Evolutionary conservation across 345 rosid genomes (phyloP), one percentile per base, ranked within the genome.

Genomic region (Acer negundo): DNA sequence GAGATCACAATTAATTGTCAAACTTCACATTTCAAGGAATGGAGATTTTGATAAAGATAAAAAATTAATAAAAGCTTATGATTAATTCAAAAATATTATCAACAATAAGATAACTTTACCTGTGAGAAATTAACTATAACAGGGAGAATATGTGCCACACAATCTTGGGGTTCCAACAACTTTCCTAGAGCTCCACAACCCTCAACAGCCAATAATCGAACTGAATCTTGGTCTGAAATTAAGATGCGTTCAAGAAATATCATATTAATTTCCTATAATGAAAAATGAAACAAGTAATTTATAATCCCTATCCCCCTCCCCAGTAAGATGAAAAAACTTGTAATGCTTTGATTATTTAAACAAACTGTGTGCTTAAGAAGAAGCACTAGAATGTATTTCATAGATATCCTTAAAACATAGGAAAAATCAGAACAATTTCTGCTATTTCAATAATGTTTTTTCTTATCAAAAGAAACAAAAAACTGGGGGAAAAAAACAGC

Each of bases 81-180:
- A 75, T 10, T 65, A 64, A 64, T 44, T 17, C 49, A 46, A 74
- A 1, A n/a, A 31, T 51, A 22, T 28, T 47, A 31, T 20, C 17
- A 35, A 20, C 23, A 35, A 49, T 51, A 22, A 46, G 6, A 35
- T 65, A 62, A 62, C 16, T 3, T 67, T 88, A 92, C 97, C 94
- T 89, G 93, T 1, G 97, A 92, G 84, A 90, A 92, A 86, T 82
- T 92, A 82, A 90, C 94, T 76, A 92, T 90, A 47, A 90, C 90
- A 12, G 93, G 94, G 46, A 92, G 92, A 81, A 90, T 87, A 84
- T 86, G 91, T 7, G 87, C 81, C 22, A 92, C 89, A 79, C 97
- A 90, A 74, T 92, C 91, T 62, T 87, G 91, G 76, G 97, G 87
- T 74, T 92, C 90, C 87, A 92, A 82, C 89, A 90, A 79, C 83